These are phyloP conservation scores for Magnusiomyces tetraspermus DNA, from an alignment of 1,139 yeast species.

Conservation along the genomic window DNA sequence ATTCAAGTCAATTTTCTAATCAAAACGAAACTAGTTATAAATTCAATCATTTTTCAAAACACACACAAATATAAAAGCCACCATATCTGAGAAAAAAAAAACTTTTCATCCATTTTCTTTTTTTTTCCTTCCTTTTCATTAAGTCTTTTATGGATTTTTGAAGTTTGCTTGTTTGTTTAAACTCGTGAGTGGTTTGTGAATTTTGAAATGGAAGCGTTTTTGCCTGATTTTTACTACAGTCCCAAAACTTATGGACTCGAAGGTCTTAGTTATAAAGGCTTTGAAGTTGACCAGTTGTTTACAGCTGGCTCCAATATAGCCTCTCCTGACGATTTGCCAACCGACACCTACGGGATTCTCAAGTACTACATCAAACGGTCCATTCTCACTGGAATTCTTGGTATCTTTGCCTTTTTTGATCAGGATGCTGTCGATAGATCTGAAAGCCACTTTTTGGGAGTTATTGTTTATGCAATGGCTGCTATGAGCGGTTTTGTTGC, in stretches of 20 bases:
- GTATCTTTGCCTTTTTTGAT: not conserved
- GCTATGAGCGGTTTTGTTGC: not conserved
- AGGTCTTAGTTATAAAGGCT: constrained; percentile 21
- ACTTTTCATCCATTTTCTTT: not conserved
- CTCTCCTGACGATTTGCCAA: constrained; percentile 13
- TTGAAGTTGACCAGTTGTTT: constrained; percentile 22
- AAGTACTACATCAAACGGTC: constrained; percentile 21
- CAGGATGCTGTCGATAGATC: not conserved
- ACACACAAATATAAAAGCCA: no score
- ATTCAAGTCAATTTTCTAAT: no score
- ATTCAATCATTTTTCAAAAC: not conserved
- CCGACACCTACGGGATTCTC: constrained; percentile 20
- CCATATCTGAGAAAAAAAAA: no score
- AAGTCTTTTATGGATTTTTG: not conserved
- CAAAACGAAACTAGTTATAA: not conserved
- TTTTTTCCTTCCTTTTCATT: not conserved
- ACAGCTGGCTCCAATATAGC: constrained; percentile 24
- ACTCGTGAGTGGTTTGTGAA: no score
- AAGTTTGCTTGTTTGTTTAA: not conserved
- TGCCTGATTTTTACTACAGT: constrained; percentile 13
- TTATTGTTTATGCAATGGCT: not conserved
- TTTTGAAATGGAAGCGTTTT: constrained; percentile 2
- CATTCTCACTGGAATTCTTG: constrained; percentile 11
- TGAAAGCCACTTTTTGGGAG: not conserved
- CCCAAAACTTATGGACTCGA: constrained; percentile 23